Percentiles rank a stretch among this genome's conserved stretches.
These are phyloP conservation scores for Gentiana straminea DNA, from an alignment of 257 asterid genomes.

Conservation along the genomic window DNA sequence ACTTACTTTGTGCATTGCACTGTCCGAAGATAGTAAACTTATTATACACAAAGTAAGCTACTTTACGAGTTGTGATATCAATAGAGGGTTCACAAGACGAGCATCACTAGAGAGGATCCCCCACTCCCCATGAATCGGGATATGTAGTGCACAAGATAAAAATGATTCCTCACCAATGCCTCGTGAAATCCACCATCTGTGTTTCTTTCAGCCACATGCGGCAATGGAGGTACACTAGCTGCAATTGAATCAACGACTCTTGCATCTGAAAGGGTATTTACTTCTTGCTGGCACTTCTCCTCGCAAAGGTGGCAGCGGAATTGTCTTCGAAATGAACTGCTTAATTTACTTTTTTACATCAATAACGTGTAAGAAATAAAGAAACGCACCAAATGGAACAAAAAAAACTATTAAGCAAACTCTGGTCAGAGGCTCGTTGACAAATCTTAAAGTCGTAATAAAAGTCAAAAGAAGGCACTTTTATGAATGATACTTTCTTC, in stretches of 20 bases:
- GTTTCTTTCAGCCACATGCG: slow-evolving; percentile 30
- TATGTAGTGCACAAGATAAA: no score
- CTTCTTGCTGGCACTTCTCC: slow-evolving; percentile 62
- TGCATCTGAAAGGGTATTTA: slow-evolving; percentile 30
- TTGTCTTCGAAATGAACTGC: slow-evolving; percentile 23
- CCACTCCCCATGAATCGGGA: no score
- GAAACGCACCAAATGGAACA: slow-evolving; percentile 95
- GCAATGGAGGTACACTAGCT: slow-evolving; percentile 44
- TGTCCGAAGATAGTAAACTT: no score
- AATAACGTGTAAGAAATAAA: slow-evolving; percentile 49
- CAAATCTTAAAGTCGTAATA: neutral
- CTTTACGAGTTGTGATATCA: no score
- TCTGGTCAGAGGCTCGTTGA: slow-evolving; percentile 8
- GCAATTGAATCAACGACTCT: slow-evolving; percentile 24
- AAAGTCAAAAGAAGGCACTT: neutral
- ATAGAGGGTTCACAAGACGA: no score
- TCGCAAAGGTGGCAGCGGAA: slow-evolving; percentile 53
- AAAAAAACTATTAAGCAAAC: slow-evolving; percentile 90
- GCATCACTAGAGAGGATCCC: no score
- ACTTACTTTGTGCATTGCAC: no score
- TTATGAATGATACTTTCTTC: no score
- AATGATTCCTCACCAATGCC: slow-evolving; percentile 38
- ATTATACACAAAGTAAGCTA: no score
- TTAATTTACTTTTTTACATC: slow-evolving; percentile 34
- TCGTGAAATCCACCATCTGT: slow-evolving; percentile 15